Evolutionary conservation across 83 land plant species (phyloP).

Genomic region (Thuja plicata): DNA sequence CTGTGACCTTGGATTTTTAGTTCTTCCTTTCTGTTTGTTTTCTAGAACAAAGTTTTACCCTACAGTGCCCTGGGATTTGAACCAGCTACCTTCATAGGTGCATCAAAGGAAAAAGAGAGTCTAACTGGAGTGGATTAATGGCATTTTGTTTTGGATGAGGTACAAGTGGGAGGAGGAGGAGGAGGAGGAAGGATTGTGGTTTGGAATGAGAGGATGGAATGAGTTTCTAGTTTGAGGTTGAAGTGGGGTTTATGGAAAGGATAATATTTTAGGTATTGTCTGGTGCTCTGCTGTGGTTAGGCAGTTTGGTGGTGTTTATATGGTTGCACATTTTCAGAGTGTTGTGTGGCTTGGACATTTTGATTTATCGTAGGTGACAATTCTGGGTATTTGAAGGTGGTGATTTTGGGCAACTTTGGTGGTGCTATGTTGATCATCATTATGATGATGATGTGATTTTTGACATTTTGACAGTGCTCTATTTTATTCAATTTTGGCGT

Average conservation of each 20-base stretch:
- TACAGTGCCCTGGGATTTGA: neutral
- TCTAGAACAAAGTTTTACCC: neutral
- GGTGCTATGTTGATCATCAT: neutral
- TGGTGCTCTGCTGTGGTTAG: neutral
- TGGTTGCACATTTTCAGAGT: neutral
- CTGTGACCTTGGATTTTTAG: neutral
- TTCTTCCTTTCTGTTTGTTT: neutral
- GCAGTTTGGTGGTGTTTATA: neutral
- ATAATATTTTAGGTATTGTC: neutral
- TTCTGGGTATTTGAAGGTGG: neutral
- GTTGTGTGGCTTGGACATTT: neutral
- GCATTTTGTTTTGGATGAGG: neutral
- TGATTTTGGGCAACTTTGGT: neutral
- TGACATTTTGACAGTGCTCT: neutral
- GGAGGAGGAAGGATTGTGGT: neutral
- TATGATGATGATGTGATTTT: neutral
- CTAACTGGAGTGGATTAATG: neutral
- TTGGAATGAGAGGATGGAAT: neutral
- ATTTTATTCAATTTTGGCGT: neutral
- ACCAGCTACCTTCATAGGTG: neutral
- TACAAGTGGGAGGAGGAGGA: neutral
- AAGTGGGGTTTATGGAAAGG: neutral
- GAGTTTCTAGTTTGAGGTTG: neutral
- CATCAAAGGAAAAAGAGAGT: neutral
- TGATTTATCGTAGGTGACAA: neutral